Base-by-base conservation (phyloP, 164 flowering plant species). In the Chloranthus sessilifolius region DNA sequence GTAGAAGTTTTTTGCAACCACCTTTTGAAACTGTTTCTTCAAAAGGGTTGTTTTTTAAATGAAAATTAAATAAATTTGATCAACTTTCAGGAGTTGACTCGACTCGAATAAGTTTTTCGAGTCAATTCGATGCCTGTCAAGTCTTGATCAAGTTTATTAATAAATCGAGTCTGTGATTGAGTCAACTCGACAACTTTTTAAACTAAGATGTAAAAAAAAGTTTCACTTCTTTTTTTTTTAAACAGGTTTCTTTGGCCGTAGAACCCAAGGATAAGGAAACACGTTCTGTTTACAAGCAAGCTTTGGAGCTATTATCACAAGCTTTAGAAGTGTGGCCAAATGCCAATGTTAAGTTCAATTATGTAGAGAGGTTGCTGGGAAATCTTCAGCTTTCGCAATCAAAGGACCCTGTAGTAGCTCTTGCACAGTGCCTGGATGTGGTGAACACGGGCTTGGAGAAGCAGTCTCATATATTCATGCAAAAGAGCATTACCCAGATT, bases 291-390 rank as follows among this genome's bases (percentile, higher is more conserved):
- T 94, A 94, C 63, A 89, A 89, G 58, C 97, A 94, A 65, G 96
- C 95, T 26, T 60, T 94, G 56, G 96, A 94, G 53, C 72, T 94
- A 30, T 68, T 94, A 36, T 94, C 99, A 15, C 95, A 87, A 69
- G 97, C 99, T 58, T 68, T 94, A 63, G 99, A 94, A 66, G 99
- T 89, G 64, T 94, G 99, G 99, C 97, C 99, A 36, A 90, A 72
- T 68, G 97, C 96, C 29, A 94, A 94, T 76, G 97, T 94, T 25
- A 94, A 94, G 62, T 94, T 94, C 60, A 94, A 85, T 66, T 94
- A 94, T 69, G 70, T 94, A 7, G 99, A 94, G 63, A 94, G 87
- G 73, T 74, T 94, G 68, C 77, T 94, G 29, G 83, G 83, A 64
- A 87, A 80, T 54, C 69, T 80, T 51, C 99, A 76, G 42, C 91